Conservation (phyloP, 2,329 filamentous ascomycete genomes). For the Acephala macrosclerotiorum region DNA sequence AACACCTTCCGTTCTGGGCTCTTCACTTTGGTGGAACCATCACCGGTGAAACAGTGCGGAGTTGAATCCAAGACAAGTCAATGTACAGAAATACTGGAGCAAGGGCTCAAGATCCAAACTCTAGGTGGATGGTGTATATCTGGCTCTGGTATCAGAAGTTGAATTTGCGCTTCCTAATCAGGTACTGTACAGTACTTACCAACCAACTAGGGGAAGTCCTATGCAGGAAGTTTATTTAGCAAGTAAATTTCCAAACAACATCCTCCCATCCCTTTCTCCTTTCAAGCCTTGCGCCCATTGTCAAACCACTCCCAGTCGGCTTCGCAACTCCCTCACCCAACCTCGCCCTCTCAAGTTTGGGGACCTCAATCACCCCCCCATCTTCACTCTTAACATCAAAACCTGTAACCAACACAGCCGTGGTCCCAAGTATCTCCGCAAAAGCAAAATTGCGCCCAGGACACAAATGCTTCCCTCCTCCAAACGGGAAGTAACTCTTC, state of each 20-base stretch:
- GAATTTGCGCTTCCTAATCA: background rate
- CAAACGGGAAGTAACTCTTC: constrained; percentile 46
- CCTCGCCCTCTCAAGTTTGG: constrained; percentile 19
- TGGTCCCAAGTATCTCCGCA: constrained; percentile 46
- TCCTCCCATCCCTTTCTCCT: constrained; percentile 36
- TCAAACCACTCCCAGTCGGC: constrained; percentile 25
- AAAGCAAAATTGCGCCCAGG: constrained; percentile 49
- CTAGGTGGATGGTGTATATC: background rate
- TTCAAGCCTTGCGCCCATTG: constrained; percentile 29
- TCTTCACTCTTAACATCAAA: constrained; percentile 40
- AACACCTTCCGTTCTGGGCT: too few species aligned
- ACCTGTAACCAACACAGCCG: constrained; percentile 42
- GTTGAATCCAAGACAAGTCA: background rate
- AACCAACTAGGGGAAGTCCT: background rate
- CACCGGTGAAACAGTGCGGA: too few species aligned
- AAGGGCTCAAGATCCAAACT: background rate
- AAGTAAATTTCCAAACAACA: constrained; percentile 32
- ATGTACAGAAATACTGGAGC: background rate
- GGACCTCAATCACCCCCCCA: constrained; percentile 27
- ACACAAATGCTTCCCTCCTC: constrained; percentile 48
- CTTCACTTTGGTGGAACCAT: too few species aligned
- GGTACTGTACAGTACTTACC: background rate
- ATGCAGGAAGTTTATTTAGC: constrained; percentile 1
- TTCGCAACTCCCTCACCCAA: constrained; percentile 32
- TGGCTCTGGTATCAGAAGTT: background rate